Evolutionary conservation across 179 eudicot genomes (phyloP).

Genomic region (Dionaea muscipula): DNA sequence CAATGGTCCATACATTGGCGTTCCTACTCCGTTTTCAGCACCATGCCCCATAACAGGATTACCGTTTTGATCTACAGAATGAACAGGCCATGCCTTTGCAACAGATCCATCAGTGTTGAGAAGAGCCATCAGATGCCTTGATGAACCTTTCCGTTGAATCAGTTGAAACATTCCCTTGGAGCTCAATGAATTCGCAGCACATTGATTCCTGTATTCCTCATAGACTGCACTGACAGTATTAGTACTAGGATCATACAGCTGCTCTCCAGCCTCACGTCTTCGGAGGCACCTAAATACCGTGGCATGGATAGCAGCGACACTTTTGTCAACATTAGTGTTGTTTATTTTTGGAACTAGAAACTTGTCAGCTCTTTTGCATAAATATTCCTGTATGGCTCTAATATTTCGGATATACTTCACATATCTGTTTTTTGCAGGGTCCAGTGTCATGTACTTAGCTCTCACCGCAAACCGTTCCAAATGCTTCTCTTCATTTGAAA

Average conservation of each 20-base stretch:
- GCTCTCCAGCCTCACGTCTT: slow-evolving; percentile 73
- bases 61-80: slow-evolving; percentile 38
- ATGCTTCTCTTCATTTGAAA: slow-evolving; percentile 84
- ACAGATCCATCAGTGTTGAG: slow-evolving; percentile 84
- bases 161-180: slow-evolving; percentile 93
- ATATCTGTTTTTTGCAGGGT: slow-evolving; percentile 81
- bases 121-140: slow-evolving; percentile 87
- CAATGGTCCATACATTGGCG: slow-evolving; percentile 76
- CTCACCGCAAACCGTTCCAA: slow-evolving; percentile 94
- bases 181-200: slow-evolving; percentile 79
- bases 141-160: slow-evolving; percentile 86
- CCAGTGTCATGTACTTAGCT: slow-evolving; percentile 92
- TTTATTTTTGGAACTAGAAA: slow-evolving; percentile 88
- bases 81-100: slow-evolving; percentile 95
- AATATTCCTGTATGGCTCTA: slow-evolving; percentile 81
- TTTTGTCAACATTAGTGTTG: slow-evolving; percentile 87
- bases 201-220: slow-evolving; percentile 76
- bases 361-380: slow-evolving; percentile 89
- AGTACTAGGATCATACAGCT: slow-evolving; percentile 58
- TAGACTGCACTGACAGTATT: slow-evolving; percentile 60
- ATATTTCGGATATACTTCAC: slow-evolving; percentile 87
- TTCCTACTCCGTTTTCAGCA: slow-evolving; percentile 38
- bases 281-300: slow-evolving; percentile 77
- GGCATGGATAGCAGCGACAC: slow-evolving; percentile 93
- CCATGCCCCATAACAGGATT: slow-evolving; percentile 26